These are phyloP conservation scores for Hyaloperonospora brassicae DNA, from an alignment of 352 stramenopile species.

Conservation along the genomic window DNA sequence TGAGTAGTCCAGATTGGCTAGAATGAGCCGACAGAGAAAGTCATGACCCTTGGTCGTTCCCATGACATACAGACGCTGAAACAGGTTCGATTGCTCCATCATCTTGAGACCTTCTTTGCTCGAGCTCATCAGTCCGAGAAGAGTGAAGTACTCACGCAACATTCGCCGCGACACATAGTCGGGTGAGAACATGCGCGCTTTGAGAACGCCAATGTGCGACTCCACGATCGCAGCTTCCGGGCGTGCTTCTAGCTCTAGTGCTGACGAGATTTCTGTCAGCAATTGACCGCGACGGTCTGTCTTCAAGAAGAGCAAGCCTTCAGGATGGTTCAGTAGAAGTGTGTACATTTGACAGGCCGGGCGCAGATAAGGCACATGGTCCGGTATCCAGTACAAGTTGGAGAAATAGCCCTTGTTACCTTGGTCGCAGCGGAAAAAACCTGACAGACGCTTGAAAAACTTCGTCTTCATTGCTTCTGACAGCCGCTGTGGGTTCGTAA, in stretches of 20 bases:
- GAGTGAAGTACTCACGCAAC: slow-evolving; percentile 86
- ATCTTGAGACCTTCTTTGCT: slow-evolving; percentile 85
- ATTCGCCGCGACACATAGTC: slow-evolving; percentile 80
- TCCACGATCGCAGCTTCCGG: slow-evolving; percentile 84
- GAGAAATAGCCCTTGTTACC: slow-evolving; percentile 88
- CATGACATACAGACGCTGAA: slow-evolving; percentile 81
- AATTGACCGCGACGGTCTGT: slow-evolving; percentile 79
- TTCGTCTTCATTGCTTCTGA: slow-evolving; percentile 90
- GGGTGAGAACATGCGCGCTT: slow-evolving; percentile 83
- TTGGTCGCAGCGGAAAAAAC: slow-evolving; percentile 86
- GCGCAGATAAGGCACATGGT: slow-evolving; percentile 81
- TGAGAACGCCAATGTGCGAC: slow-evolving; percentile 81
- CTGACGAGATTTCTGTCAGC: slow-evolving; percentile 79
- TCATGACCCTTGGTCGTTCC: slow-evolving; percentile 82
- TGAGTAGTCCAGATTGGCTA: slow-evolving; percentile 85
- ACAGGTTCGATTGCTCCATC: slow-evolving; percentile 89
- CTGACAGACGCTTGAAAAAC: slow-evolving; percentile 86
- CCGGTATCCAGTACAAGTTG: slow-evolving; percentile 83
- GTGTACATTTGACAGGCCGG: slow-evolving; percentile 88
- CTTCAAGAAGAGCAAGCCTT: slow-evolving; percentile 83
- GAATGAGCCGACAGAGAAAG: slow-evolving; percentile 82
- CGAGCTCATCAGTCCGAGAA: slow-evolving; percentile 84
- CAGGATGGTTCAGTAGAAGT: slow-evolving; percentile 76
- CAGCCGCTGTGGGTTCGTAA: slow-evolving; percentile 79
- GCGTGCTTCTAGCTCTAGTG: slow-evolving; percentile 73